These are phyloP conservation scores for Fusarium nygamai DNA, from an alignment of 2,329 filamentous ascomycete species.

Conservation along the genomic window DNA sequence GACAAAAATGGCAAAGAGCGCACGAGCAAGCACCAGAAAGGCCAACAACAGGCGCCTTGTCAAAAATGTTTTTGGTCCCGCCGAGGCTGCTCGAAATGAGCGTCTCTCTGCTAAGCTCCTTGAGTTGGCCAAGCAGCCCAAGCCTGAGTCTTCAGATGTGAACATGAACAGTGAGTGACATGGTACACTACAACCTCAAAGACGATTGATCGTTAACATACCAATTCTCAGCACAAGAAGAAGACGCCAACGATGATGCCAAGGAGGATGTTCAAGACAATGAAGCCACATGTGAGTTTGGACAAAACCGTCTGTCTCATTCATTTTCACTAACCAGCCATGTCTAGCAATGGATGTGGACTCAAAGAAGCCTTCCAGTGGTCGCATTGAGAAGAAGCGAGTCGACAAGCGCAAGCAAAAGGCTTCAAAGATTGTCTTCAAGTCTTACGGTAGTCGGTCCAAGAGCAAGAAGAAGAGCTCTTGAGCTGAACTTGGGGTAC, in stretches of 20 bases:
- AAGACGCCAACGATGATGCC: slow-evolving; percentile 41
- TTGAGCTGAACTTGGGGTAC: background rate
- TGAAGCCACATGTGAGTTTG: slow-evolving; percentile 39
- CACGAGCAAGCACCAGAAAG: slow-evolving; percentile 82
- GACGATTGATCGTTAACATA: slow-evolving; percentile 14
- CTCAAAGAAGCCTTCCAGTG: slow-evolving; percentile 53
- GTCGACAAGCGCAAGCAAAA: slow-evolving; percentile 67
- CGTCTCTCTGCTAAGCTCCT: slow-evolving; percentile 87
- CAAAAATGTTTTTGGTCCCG: slow-evolving; percentile 83
- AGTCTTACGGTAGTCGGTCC: slow-evolving; percentile 64
- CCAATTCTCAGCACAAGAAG: slow-evolving; percentile 39
- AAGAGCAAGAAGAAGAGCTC: slow-evolving; percentile 56
- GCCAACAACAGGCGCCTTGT: slow-evolving; percentile 85
- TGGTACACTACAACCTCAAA: background rate
- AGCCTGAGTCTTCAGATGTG: slow-evolving; percentile 66
- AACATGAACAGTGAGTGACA: slow-evolving; percentile 55
- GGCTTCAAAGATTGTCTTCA: slow-evolving; percentile 68
- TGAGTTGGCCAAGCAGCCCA: slow-evolving; percentile 80
- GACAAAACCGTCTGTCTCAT: slow-evolving; percentile 4
- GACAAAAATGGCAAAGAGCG: slow-evolving; percentile 83
- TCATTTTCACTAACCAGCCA: slow-evolving; percentile 9
- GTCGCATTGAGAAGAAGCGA: slow-evolving; percentile 58
- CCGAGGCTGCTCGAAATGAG: slow-evolving; percentile 80
- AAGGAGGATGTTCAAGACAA: slow-evolving; percentile 46
- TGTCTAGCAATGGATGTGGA: slow-evolving; percentile 67